phyloP scores from a whole-genome alignment of 495 filamentous ascomycete species.

The Umbilicaria muhlenbergii region DNA sequence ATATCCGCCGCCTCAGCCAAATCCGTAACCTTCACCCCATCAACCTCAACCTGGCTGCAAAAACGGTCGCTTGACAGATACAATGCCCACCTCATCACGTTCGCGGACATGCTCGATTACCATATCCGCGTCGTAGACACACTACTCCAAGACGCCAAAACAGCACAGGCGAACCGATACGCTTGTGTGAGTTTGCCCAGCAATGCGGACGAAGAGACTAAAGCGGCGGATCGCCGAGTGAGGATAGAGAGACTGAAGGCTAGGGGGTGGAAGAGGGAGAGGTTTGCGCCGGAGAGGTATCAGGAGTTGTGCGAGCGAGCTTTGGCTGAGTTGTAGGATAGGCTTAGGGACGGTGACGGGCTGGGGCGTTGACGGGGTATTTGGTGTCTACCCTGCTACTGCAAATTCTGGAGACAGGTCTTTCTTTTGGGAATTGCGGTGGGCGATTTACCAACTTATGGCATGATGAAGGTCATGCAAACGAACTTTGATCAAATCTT shows the following conservation, averaged over 20 bases:
- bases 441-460: too few relatives aligned
- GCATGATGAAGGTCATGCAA: too few relatives aligned
- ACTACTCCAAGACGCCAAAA: slow-evolving; percentile 1
- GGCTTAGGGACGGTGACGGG: too few relatives aligned
- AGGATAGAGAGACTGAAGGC: slow-evolving; percentile 8
- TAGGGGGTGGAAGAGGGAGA: slow-evolving; percentile 10
- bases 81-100: slow-evolving; percentile 4
- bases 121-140: slow-evolving; percentile 8
- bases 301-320: slow-evolving; percentile 11
- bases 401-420: too few relatives aligned
- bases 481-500: too few relatives aligned
- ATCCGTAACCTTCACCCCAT: slow-evolving; percentile 4
- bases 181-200: slow-evolving; percentile 2
- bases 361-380: not conserved
- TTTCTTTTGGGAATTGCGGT: too few relatives aligned
- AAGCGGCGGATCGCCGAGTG: slow-evolving; percentile 3
- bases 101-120: slow-evolving; percentile 2
- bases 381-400: too few relatives aligned
- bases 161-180: slow-evolving; percentile 4
- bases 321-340: slow-evolving; percentile 7
- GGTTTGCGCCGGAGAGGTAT: slow-evolving; percentile 12
- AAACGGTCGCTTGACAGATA: slow-evolving; percentile 7
- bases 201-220: slow-evolving; percentile 9
- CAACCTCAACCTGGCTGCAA: slow-evolving; percentile 5
- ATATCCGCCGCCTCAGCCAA: not conserved